phyloP scores from a whole-genome alignment of 140 eudicot species.

The Oenanthe javanica region DNA sequence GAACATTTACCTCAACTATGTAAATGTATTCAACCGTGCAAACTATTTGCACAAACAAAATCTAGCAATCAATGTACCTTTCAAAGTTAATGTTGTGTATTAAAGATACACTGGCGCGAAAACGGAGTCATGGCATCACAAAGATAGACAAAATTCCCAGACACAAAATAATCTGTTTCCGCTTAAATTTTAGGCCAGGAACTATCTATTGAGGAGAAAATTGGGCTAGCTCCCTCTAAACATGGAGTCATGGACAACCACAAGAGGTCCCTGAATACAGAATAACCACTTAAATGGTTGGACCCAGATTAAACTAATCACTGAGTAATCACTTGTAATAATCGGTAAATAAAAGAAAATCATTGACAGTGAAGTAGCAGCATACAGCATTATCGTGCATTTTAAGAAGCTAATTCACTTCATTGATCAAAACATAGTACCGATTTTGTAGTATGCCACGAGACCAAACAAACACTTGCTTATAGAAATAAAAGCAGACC shows the following conservation, averaged over 20 bases:
- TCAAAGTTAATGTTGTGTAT: no score
- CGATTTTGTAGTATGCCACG: constrained; percentile 7
- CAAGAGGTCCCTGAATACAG: not conserved
- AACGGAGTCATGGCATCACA: no score
- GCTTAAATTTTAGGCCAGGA: no score
- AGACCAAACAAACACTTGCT: constrained; percentile 3
- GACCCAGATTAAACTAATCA: not conserved
- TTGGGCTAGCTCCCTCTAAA: not conserved
- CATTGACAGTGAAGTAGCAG: not conserved
- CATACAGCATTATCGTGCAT: not conserved
- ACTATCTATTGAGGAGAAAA: not conserved
- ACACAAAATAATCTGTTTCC: no score
- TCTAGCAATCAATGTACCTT: no score
- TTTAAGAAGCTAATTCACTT: not conserved
- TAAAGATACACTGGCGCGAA: no score
- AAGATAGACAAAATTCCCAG: no score
- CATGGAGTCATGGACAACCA: no score
- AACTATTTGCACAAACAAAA: no score
- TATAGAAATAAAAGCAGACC: not conserved
- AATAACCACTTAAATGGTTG: not conserved
- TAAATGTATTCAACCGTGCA: no score
- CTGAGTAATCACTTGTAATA: not conserved
- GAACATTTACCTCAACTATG: no score
- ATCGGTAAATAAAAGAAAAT: not conserved
- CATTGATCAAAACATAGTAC: constrained; percentile 8